Percentiles rank a stretch among this genome's conserved stretches.
Evolutionary conservation across 1,139 yeast genomes (phyloP).

Genomic region (Kluyveromyces marxianus): DNA sequence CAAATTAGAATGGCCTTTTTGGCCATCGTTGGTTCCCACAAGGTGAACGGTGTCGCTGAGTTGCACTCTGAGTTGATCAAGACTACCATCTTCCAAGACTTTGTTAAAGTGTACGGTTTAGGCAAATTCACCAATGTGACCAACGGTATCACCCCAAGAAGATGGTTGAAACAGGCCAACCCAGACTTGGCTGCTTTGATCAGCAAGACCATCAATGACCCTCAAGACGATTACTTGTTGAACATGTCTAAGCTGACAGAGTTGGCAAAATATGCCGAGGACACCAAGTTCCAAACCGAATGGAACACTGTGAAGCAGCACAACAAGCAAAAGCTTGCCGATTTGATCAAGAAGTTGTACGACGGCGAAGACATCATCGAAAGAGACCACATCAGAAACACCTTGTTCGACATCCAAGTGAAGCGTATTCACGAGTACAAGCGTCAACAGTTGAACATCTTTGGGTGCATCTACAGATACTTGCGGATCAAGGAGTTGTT

Average conservation of each 20-base stretch:
- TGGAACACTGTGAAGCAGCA: slow-evolving; percentile 69
- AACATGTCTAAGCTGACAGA: slow-evolving; percentile 62
- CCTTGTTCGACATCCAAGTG: slow-evolving; percentile 84
- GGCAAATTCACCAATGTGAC: slow-evolving; percentile 88
- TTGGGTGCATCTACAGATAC: slow-evolving; percentile 82
- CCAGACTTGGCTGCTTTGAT: slow-evolving; percentile 71
- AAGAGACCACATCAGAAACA: slow-evolving; percentile 41
- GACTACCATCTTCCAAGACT: slow-evolving; percentile 85
- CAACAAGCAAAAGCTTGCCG: slow-evolving; percentile 68
- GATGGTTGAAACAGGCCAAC: slow-evolving; percentile 94
- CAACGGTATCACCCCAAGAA: slow-evolving; percentile 92
- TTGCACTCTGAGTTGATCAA: slow-evolving; percentile 85
- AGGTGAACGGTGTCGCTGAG: slow-evolving; percentile 94
- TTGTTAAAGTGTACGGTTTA: slow-evolving; percentile 71
- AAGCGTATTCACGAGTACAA: slow-evolving; percentile 94
- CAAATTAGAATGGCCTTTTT: slow-evolving; percentile 88
- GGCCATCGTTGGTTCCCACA: slow-evolving; percentile 89
- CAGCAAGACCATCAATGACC: slow-evolving; percentile 49
- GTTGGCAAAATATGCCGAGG: slow-evolving; percentile 61
- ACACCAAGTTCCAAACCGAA: slow-evolving; percentile 53
- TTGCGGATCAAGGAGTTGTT: slow-evolving; percentile 64
- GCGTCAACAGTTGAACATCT: slow-evolving; percentile 88
- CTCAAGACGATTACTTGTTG: slow-evolving; percentile 62
- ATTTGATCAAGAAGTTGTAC: slow-evolving; percentile 51
- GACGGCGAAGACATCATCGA: slow-evolving; percentile 63